Evolutionary conservation across 2,329 filamentous ascomycete species (phyloP).

Genomic region (Phialophora verrucosa): DNA sequence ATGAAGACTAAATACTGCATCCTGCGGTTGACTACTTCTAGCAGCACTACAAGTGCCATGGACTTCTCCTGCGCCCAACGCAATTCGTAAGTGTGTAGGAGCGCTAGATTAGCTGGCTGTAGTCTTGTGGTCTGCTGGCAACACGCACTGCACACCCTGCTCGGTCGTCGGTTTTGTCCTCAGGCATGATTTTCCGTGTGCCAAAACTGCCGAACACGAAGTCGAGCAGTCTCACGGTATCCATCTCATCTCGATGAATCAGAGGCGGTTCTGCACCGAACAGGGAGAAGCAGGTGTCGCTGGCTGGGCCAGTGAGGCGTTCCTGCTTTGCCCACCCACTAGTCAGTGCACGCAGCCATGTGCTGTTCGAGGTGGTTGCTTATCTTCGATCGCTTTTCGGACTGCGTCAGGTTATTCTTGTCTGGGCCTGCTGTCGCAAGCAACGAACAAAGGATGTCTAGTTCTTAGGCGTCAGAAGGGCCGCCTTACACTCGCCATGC

Average conservation of each 20-base stretch:
- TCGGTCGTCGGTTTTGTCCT: background rate
- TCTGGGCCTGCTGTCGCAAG: background rate
- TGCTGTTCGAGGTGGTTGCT: background rate
- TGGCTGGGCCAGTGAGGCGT: background rate
- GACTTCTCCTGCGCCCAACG: background rate
- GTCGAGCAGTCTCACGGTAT: background rate
- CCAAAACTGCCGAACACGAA: constrained; percentile 7
- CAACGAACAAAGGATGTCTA: background rate
- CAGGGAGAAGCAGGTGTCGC: background rate
- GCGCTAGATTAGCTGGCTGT: constrained; percentile 5
- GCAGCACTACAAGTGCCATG: background rate
- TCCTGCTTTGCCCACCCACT: background rate
- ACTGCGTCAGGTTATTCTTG: background rate
- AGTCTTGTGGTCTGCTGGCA: constrained; percentile 3
- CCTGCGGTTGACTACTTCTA: background rate
- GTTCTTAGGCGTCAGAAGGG: background rate
- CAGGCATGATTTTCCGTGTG: background rate
- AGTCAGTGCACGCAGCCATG: background rate
- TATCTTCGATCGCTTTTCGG: background rate
- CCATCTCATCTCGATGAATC: background rate
- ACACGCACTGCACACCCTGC: background rate
- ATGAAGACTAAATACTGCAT: background rate
- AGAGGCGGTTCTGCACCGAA: background rate
- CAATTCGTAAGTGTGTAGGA: background rate
- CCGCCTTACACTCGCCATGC: background rate